Conservation (phyloP, 192 early-diverging fungal genomes). For the Coemansia brasiliensis region DNA sequence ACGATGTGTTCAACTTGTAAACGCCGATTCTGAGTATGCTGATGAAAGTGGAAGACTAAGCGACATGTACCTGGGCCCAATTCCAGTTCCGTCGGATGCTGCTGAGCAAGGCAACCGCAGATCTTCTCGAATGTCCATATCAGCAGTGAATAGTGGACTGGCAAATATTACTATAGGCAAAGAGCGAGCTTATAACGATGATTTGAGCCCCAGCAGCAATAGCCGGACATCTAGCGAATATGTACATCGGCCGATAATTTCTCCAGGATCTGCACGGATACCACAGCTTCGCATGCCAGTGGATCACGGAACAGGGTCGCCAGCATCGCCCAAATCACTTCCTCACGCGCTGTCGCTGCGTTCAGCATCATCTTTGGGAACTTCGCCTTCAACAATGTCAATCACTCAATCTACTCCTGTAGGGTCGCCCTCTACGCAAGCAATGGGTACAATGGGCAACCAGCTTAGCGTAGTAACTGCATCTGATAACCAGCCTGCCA, state of each 20-base stretch:
- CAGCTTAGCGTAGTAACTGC: conserved; percentile 16
- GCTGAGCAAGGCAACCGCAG: background rate
- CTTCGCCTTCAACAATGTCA: conserved; percentile 34
- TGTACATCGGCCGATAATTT: background rate
- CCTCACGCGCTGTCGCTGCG: conserved; percentile 34
- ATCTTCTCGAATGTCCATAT: conserved; percentile 10
- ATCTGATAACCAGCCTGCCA: conserved; percentile 10
- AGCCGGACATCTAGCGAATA: conserved; percentile 4
- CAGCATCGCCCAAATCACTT: conserved; percentile 31
- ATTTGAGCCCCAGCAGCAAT: background rate
- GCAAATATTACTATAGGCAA: background rate
- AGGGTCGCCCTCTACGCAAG: conserved; percentile 22
- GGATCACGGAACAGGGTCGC: conserved; percentile 12
- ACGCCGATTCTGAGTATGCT: background rate
- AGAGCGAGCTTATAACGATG: background rate
- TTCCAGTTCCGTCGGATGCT: conserved; percentile 2
- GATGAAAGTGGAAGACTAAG: background rate
- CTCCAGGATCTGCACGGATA: conserved; percentile 8
- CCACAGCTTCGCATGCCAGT: conserved; percentile 19
- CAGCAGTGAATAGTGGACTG: background rate
- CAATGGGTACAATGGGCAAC: conserved; percentile 12
- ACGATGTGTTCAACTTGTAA: background rate
- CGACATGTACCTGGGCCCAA: background rate
- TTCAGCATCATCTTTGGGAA: conserved; percentile 26
- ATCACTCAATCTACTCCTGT: conserved; percentile 23